Percentiles rank a stretch among this genome's conserved stretches.
These are phyloP conservation scores for Fusarium continuum DNA, from an alignment of 2,329 filamentous ascomycete species.

Conservation along the genomic window DNA sequence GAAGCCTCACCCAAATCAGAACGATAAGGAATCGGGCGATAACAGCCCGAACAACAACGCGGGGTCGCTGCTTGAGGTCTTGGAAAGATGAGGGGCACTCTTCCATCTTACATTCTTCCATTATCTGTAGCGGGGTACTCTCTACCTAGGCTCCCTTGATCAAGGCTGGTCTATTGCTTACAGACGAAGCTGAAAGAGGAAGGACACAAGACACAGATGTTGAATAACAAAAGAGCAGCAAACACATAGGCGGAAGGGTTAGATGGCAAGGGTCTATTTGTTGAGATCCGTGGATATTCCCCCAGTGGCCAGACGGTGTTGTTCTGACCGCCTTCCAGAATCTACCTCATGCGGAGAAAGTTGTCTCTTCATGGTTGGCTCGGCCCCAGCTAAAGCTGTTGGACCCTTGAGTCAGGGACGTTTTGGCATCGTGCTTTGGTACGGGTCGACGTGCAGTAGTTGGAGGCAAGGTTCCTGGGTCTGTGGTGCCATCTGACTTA, in stretches of 20 bases:
- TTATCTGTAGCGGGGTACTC: slow-evolving; percentile 18
- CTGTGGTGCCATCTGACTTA: slow-evolving; percentile 17
- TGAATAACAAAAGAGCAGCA: background rate
- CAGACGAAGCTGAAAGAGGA: slow-evolving; percentile 15
- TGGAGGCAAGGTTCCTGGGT: slow-evolving; percentile 24
- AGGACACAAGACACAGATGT: slow-evolving; percentile 17
- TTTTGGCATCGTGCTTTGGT: slow-evolving; percentile 15
- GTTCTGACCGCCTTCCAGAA: slow-evolving; percentile 41
- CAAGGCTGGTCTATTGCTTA: background rate
- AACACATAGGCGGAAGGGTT: background rate
- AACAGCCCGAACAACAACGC: slow-evolving; percentile 16
- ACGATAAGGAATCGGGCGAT: slow-evolving; percentile 25
- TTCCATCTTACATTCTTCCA: background rate
- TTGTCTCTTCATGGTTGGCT: slow-evolving; percentile 27
- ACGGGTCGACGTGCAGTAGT: slow-evolving; percentile 29
- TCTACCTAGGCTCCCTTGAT: slow-evolving; percentile 14
- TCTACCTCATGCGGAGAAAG: slow-evolving; percentile 26
- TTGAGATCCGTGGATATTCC: slow-evolving; percentile 17
- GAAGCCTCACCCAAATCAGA: background rate
- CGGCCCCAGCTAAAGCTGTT: slow-evolving; percentile 11
- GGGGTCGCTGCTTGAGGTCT: slow-evolving; percentile 22
- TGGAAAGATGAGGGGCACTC: slow-evolving; percentile 26
- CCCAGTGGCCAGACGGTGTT: slow-evolving; percentile 19
- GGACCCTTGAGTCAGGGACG: slow-evolving; percentile 40
- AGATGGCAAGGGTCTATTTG: slow-evolving; percentile 1